A percentile compares a stretch with the other conserved stretches of the same genome.
These are phyloP conservation scores for Tylopilus balloui DNA, from an alignment of 768 basidiomycete genomes.

Conservation along the genomic window DNA sequence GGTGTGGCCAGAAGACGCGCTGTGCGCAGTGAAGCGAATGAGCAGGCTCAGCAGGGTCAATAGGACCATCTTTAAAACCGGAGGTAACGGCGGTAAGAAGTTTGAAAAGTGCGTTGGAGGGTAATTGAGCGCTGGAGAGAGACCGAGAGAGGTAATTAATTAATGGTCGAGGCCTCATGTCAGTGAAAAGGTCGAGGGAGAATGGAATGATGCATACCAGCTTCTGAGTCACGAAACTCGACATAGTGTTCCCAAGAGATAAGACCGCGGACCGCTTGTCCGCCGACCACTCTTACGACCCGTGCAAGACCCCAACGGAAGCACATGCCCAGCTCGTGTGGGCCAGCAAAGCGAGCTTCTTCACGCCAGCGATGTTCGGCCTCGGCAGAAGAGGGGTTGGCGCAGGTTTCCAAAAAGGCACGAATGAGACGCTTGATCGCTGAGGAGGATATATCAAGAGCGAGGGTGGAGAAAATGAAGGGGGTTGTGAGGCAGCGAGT, in stretches of 20 bases:
- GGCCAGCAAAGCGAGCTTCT: constrained; percentile 78
- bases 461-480: constrained; percentile 85
- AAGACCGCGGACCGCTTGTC: constrained; percentile 75
- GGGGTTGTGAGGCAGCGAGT: constrained; percentile 80
- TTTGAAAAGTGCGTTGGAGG: constrained; percentile 68
- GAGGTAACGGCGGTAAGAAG: constrained; percentile 54
- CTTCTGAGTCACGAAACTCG: constrained; percentile 78
- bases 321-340: constrained; percentile 87
- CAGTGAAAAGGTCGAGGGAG: constrained; percentile 18
- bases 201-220: constrained; percentile 48
- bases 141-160: constrained; percentile 19
- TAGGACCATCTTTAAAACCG: constrained; percentile 55
- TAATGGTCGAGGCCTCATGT: constrained; percentile 21
- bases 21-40: constrained; percentile 77
- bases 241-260: constrained; percentile 82
- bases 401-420: constrained; percentile 71
- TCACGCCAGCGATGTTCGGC: constrained; percentile 64
- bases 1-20: constrained; percentile 81
- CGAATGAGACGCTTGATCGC: constrained; percentile 73
- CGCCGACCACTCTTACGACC: constrained; percentile 64
- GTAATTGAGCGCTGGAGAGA: constrained; percentile 49
- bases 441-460: constrained; percentile 77
- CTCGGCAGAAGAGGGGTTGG: constrained; percentile 29
- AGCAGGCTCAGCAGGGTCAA: constrained; percentile 76
- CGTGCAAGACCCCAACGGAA: constrained; percentile 89